A percentile compares a stretch with the other conserved stretches of the same genome.
phyloP scores from a whole-genome alignment of 306 rosid species.

The Inga laurina region DNA sequence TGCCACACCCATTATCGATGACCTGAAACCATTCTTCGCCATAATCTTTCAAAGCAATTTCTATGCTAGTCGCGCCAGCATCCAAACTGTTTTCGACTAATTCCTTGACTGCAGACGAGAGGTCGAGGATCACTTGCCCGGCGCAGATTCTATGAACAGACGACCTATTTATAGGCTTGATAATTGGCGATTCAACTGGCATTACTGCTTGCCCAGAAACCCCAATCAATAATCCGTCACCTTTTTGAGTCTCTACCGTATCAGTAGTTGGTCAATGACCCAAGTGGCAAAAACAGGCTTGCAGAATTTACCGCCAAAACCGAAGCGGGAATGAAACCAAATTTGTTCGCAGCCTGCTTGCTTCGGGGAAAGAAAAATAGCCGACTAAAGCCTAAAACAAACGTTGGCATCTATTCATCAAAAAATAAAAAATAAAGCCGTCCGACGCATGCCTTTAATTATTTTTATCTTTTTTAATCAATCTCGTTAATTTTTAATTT shows the following conservation, averaged over 20 bases:
- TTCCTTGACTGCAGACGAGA: conserved; percentile 96
- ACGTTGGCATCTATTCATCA: too few relatives aligned
- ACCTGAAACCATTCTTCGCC: conserved; percentile 88
- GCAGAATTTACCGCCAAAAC: conserved; percentile 66
- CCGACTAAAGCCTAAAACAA: too few relatives aligned
- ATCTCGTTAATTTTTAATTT: background rate
- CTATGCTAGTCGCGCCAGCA: conserved; percentile 84
- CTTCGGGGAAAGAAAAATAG: background rate
- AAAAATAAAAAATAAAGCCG: background rate
- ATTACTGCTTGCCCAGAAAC: conserved; percentile 45
- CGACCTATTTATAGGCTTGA: conserved; percentile 70
- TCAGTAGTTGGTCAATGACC: background rate
- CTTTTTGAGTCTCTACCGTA: background rate
- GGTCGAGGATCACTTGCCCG: conserved; percentile 93
- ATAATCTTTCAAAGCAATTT: conserved; percentile 66
- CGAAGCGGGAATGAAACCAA: conserved; percentile 27
- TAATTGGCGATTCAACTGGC: conserved; percentile 46
- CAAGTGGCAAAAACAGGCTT: background rate
- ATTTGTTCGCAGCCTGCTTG: background rate
- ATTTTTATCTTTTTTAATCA: background rate
- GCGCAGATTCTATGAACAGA: conserved; percentile 82
- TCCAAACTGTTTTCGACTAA: conserved; percentile 96
- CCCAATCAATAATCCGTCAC: conserved; percentile 25
- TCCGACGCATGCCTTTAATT: background rate
- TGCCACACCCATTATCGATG: conserved; percentile 85